Evolutionary conservation across 805 yeast genomes (phyloP).

Genomic region (Zygosaccharomyces pseudorouxii): DNA sequence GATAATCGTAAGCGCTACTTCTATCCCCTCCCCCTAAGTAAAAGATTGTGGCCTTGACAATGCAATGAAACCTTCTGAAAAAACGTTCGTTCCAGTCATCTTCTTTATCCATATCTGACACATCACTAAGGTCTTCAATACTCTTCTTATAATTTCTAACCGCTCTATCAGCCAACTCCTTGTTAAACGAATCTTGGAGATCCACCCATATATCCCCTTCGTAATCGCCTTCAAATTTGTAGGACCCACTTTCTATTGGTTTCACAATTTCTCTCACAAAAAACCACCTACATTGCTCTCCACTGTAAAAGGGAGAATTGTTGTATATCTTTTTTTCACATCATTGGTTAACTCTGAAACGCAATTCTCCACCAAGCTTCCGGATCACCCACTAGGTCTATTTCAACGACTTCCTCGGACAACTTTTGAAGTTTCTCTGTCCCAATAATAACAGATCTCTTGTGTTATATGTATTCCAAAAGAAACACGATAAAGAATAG

Average conservation of each 20-base stretch:
- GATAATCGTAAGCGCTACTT: too few relatives aligned
- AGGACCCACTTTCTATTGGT: constrained; percentile 1
- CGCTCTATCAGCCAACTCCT: not conserved
- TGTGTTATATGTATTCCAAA: not conserved
- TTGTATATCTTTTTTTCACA: not conserved
- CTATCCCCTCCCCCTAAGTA: not conserved
- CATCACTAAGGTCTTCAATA: not conserved
- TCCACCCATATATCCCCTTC: not conserved
- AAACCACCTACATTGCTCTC: constrained; percentile 1
- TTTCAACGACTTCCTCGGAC: not conserved
- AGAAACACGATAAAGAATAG: not conserved
- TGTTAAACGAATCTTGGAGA: constrained; percentile 2
- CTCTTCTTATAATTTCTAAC: constrained; percentile 1
- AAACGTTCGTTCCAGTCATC: not conserved
- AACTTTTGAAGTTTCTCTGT: constrained; percentile 1
- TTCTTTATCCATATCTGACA: not conserved
- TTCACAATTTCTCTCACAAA: constrained; percentile 3
- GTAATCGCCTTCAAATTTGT: not conserved
- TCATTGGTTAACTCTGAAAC: not conserved
- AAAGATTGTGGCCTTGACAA: not conserved
- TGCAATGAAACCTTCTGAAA: not conserved
- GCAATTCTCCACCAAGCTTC: constrained; percentile 4
- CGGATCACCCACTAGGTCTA: constrained; percentile 1
- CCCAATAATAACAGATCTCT: not conserved
- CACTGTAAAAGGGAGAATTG: constrained; percentile 1